These are phyloP conservation scores for Trypanosoma boissoni DNA, from an alignment of 208 protist species.

Conservation along the genomic window DNA sequence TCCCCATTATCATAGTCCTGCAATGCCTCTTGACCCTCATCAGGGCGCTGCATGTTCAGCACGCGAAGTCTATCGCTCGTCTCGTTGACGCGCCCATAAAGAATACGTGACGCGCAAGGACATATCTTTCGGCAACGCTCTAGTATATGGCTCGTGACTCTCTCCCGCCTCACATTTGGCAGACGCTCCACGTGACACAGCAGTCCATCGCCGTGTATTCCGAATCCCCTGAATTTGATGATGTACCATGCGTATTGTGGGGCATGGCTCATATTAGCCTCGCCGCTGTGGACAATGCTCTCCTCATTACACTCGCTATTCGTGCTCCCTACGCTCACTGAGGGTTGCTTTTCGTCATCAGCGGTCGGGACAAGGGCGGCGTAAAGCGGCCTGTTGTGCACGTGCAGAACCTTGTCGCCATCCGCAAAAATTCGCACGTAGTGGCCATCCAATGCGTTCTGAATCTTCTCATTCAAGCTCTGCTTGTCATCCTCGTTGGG, in stretches of 20 bases:
- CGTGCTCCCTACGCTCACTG: not conserved
- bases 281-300: too few relatives aligned
- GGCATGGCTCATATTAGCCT: too few relatives aligned
- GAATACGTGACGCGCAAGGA: not conserved
- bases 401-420: not conserved
- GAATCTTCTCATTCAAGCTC: too few relatives aligned
- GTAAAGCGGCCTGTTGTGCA: not conserved
- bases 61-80: too few relatives aligned
- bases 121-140: not conserved
- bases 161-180: not conserved
- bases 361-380: not conserved
- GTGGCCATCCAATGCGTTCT: constrained; percentile 1
- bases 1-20: too few relatives aligned
- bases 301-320: not conserved
- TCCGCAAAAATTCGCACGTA: not conserved
- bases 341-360: not conserved
- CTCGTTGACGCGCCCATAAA: too few relatives aligned
- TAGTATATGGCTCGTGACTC: not conserved
- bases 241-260: constrained; percentile 16
- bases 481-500: not conserved
- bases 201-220: not conserved
- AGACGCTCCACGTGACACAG: constrained; percentile 11
- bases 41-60: too few relatives aligned
- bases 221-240: not conserved
- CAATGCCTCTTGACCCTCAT: too few relatives aligned